These are phyloP conservation scores for Phytophthora pistaciae DNA, from an alignment of 352 stramenopile genomes.

Conservation along the genomic window DNA sequence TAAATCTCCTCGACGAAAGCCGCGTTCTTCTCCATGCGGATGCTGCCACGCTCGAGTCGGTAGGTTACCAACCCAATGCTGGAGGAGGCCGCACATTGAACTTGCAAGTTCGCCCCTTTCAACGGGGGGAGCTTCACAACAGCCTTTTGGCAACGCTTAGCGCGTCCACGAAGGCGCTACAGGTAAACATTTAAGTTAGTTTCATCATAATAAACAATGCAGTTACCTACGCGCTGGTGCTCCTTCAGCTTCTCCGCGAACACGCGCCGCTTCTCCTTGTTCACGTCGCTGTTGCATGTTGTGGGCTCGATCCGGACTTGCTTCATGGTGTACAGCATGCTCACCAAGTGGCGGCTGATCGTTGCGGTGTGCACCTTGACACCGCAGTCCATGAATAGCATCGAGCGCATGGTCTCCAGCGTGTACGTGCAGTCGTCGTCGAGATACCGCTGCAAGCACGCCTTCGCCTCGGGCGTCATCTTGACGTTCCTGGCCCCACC, in stretches of 20 bases:
- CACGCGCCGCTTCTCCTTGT: conserved; percentile 9
- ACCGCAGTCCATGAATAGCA: neutral
- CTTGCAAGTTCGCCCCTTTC: conserved; percentile 11
- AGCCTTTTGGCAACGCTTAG: conserved; percentile 1
- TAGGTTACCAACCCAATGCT: conserved; percentile 5
- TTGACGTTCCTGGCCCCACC: neutral
- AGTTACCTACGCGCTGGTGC: conserved; percentile 3
- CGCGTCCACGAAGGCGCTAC: neutral
- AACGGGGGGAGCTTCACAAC: neutral
- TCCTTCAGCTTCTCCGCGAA: conserved; percentile 5
- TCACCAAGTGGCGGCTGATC: neutral
- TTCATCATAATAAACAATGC: conserved; percentile 14
- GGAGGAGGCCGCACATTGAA: conserved; percentile 7
- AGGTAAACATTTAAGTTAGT: conserved; percentile 7
- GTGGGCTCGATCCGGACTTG: conserved; percentile 4
- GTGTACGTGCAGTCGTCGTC: conserved; percentile 10
- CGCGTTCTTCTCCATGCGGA: conserved; percentile 6
- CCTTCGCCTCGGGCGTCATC: neutral
- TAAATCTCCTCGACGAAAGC: conserved; percentile 4
- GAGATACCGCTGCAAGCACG: neutral
- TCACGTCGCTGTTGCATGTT: conserved; percentile 18
- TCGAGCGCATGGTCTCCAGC: neutral
- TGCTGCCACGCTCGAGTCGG: conserved; percentile 1
- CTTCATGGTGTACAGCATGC: neutral
- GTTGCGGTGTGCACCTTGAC: neutral